Percentiles rank a stretch among this genome's conserved stretches.
Evolutionary conservation across 2,329 filamentous ascomycete genomes (phyloP).

Genomic region (Ophiostoma populinum): DNA sequence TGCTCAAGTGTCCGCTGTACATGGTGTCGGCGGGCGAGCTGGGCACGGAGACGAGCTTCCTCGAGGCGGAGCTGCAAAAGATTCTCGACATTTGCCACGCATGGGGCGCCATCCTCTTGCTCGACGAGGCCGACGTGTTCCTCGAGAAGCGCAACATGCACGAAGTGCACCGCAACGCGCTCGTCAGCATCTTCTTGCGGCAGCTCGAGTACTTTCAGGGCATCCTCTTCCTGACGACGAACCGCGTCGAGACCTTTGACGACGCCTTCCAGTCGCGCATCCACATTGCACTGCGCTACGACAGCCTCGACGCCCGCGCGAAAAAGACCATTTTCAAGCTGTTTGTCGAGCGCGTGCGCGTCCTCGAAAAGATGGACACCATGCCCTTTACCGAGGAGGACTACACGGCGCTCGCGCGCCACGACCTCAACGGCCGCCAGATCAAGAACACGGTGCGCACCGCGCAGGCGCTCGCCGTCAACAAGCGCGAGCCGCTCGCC

Average conservation of each 20-base stretch:
- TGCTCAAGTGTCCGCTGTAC: conserved; percentile 26
- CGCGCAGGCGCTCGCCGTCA: conserved; percentile 65
- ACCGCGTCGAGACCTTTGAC: conserved; percentile 69
- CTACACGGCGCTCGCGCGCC: conserved; percentile 45
- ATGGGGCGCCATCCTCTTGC: conserved; percentile 33
- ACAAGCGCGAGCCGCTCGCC: conserved; percentile 50
- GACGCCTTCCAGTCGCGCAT: conserved; percentile 81
- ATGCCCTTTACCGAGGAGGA: conserved; percentile 50
- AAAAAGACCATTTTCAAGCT: conserved; percentile 69
- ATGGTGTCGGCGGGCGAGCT: conserved; percentile 39
- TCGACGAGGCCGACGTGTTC: conserved; percentile 37
- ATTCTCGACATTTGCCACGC: conserved; percentile 29
- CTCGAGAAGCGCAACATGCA: conserved; percentile 27
- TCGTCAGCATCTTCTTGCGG: conserved; percentile 62
- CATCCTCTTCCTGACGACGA: conserved; percentile 78
- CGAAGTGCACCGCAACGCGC: conserved; percentile 30
- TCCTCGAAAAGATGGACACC: conserved; percentile 42
- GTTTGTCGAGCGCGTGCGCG: conserved; percentile 58
- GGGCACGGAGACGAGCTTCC: conserved; percentile 23
- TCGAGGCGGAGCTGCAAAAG: conserved; percentile 29
- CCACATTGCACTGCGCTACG: conserved; percentile 70
- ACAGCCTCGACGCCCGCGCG: conserved; percentile 52
- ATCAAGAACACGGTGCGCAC: conserved; percentile 83
- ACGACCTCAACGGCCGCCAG: conserved; percentile 46
- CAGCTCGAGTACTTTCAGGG: conserved; percentile 85